phyloP scores from a whole-genome alignment of 2,329 filamentous ascomycete genomes.

The Emergomyces orientalis region DNA sequence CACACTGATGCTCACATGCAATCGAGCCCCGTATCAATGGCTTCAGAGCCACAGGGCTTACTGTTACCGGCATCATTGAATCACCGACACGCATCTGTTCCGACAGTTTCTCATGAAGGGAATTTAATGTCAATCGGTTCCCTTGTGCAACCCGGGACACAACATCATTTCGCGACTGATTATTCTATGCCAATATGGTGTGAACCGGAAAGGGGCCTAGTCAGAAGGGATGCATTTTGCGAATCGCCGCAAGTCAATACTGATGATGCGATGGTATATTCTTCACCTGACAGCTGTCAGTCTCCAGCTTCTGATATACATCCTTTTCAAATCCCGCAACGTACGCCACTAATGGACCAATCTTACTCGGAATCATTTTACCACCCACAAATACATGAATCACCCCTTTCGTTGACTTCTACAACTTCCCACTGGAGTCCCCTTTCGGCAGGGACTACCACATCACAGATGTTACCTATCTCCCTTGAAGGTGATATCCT shows the following conservation, averaged over 20 bases:
- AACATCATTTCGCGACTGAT: slow-evolving; percentile 6
- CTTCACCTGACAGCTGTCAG: slow-evolving; percentile 37
- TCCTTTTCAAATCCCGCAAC: slow-evolving; percentile 25
- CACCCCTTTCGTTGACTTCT: slow-evolving; percentile 27
- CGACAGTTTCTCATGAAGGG: not conserved
- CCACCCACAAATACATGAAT: slow-evolving; percentile 26
- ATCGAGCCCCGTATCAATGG: not conserved
- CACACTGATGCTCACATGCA: not conserved
- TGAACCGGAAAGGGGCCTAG: slow-evolving; percentile 27
- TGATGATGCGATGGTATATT: slow-evolving; percentile 36
- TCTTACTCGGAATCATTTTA: slow-evolving; percentile 27
- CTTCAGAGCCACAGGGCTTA: not conserved
- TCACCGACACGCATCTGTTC: not conserved
- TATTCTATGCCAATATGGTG: slow-evolving; percentile 27
- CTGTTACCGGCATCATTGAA: not conserved
- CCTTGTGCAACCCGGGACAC: not conserved
- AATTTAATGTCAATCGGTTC: slow-evolving; percentile 6
- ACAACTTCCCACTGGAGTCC: slow-evolving; percentile 28
- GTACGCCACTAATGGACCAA: slow-evolving; percentile 25
- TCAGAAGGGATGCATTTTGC: slow-evolving; percentile 23
- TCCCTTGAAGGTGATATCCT: slow-evolving; percentile 29
- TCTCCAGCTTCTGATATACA: slow-evolving; percentile 34
- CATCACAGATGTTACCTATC: slow-evolving; percentile 28
- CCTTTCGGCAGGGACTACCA: slow-evolving; percentile 22
- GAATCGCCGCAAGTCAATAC: slow-evolving; percentile 29